A percentile compares a stretch with the other conserved stretches of the same genome.
phyloP scores from a whole-genome alignment of 2,329 filamentous ascomycete genomes.

The Penicillium paneum region DNA sequence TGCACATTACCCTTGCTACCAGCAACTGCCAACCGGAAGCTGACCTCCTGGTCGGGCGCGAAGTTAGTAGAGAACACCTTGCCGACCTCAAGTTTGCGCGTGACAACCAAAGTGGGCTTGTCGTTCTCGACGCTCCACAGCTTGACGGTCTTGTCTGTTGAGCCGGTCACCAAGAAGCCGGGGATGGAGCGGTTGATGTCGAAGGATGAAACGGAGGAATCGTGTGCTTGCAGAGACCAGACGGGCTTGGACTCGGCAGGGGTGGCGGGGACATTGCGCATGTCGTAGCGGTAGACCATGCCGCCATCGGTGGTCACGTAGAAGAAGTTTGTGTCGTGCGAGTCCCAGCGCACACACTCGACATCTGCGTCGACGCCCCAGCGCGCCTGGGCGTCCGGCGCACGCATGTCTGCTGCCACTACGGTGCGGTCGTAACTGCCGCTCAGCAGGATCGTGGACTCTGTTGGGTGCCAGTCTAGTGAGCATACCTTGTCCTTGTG shows the following conservation, averaged over 20 bases:
- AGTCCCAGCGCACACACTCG: constrained; percentile 88
- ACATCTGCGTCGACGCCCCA: constrained; percentile 97
- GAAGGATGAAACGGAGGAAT: constrained; percentile 86
- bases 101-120: constrained; percentile 85
- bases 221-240: constrained; percentile 95
- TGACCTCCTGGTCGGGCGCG: constrained; percentile 83
- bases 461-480: constrained; percentile 83
- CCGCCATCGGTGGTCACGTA: constrained; percentile 92
- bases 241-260: constrained; percentile 76
- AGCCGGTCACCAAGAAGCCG: constrained; percentile 89
- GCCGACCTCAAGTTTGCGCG: constrained; percentile 86
- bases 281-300: constrained; percentile 87
- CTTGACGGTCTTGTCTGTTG: constrained; percentile 92
- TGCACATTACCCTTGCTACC: constrained; percentile 91
- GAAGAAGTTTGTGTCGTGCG: constrained; percentile 89
- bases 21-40: constrained; percentile 87
- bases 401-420: constrained; percentile 93
- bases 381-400: constrained; percentile 76
- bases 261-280: constrained; percentile 69
- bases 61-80: constrained; percentile 91
- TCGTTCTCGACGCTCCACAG: constrained; percentile 84
- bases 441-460: constrained; percentile 83
- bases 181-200: constrained; percentile 88
- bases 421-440: constrained; percentile 94
- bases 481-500: constrained; percentile 98